Evolutionary conservation across 805 yeast species (phyloP).

Genomic region (Kuraishia floccosa): DNA sequence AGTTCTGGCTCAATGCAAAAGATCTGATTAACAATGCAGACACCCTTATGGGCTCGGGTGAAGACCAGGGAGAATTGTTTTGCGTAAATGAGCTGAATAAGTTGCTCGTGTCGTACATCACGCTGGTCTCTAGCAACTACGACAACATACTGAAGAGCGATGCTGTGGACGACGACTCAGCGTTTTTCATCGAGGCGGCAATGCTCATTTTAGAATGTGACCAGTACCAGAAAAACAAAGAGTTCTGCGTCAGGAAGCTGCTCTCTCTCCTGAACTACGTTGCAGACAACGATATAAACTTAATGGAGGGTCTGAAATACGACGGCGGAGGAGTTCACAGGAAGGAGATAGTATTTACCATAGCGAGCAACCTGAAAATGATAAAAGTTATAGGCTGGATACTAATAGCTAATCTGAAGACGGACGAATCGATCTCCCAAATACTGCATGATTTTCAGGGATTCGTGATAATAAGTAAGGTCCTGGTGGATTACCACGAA

Average conservation of each 20-base stretch:
- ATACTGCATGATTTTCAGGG: constrained; percentile 42
- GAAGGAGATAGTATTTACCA: constrained; percentile 8
- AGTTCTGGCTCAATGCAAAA: constrained; percentile 20
- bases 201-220: constrained; percentile 12
- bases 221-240: constrained; percentile 22
- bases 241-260: constrained; percentile 38
- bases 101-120: constrained; percentile 19
- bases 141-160: constrained; percentile 7
- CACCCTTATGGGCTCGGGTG: too few relatives aligned
- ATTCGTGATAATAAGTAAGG: constrained; percentile 23
- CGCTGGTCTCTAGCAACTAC: constrained; percentile 17
- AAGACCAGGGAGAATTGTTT: constrained; percentile 6
- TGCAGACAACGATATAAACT: constrained; percentile 11
- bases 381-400: constrained; percentile 20
- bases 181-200: constrained; percentile 16
- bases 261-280: constrained; percentile 28
- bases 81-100: constrained; percentile 20
- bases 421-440: constrained; percentile 21
- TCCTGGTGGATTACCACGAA: constrained; percentile 5
- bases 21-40: constrained; percentile 11
- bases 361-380: constrained; percentile 4
- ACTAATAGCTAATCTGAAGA: constrained; percentile 11
- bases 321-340: constrained; percentile 4
- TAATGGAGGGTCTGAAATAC: constrained; percentile 8
- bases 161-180: constrained; percentile 6